A percentile compares a stretch with the other conserved stretches of the same genome.
These are phyloP conservation scores for Albatrellus sp. DNA, from an alignment of 1,284 basidiomycete genomes.

Conservation along the genomic window DNA sequence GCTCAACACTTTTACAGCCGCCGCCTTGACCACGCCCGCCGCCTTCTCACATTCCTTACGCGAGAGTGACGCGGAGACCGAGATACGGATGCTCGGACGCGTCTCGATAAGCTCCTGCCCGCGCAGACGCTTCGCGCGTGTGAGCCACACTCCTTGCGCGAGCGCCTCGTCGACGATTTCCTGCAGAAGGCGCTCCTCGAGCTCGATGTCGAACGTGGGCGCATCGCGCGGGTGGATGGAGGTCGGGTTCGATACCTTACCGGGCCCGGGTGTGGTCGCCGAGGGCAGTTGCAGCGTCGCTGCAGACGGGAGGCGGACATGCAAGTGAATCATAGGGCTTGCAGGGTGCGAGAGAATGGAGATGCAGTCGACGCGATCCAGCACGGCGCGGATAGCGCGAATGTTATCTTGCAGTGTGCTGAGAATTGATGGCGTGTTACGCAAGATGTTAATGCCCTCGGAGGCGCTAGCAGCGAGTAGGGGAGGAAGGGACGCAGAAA, in stretches of 20 bases:
- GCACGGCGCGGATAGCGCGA: slow-evolving; percentile 58
- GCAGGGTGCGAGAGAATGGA: slow-evolving; percentile 76
- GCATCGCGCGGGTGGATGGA: slow-evolving; percentile 29
- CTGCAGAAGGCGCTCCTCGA: slow-evolving; percentile 73
- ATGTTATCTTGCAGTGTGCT: slow-evolving; percentile 74
- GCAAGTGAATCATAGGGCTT: slow-evolving; percentile 83
- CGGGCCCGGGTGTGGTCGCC: slow-evolving; percentile 12
- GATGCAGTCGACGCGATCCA: slow-evolving; percentile 75
- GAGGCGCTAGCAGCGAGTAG: slow-evolving; percentile 82
- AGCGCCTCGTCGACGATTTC: slow-evolving; percentile 81
- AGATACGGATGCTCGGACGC: slow-evolving; percentile 81
- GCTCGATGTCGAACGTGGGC: slow-evolving; percentile 44
- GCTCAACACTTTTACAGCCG: slow-evolving; percentile 58
- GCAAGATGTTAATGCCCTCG: slow-evolving; percentile 72
- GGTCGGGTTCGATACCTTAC: slow-evolving; percentile 30
- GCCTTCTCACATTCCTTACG: slow-evolving; percentile 92
- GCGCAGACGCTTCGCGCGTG: slow-evolving; percentile 68
- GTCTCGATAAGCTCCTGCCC: slow-evolving; percentile 78
- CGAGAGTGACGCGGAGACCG: slow-evolving; percentile 64
- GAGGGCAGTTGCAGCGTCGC: slow-evolving; percentile 22
- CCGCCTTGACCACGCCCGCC: slow-evolving; percentile 60
- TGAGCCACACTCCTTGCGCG: slow-evolving; percentile 70
- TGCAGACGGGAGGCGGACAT: slow-evolving; percentile 29
- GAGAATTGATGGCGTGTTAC: slow-evolving; percentile 64
- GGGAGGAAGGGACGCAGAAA: slow-evolving; percentile 90